phyloP scores from a whole-genome alignment of 2,329 filamentous ascomycete species.

The Monilinia vaccinii-corymbosi region DNA sequence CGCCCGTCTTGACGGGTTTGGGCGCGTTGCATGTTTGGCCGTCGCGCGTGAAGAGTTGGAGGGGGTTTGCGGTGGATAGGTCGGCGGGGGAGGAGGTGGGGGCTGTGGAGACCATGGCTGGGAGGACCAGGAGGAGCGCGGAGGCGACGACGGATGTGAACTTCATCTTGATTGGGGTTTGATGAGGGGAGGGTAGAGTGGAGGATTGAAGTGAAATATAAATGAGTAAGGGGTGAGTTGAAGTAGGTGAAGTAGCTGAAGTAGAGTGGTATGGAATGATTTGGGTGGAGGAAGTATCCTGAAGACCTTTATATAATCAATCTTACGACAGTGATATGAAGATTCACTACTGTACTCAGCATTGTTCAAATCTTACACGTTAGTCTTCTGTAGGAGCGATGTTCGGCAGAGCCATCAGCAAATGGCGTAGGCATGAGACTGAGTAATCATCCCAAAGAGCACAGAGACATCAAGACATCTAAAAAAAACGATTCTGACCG shows the following conservation, averaged over 20 bases:
- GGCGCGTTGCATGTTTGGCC: background rate
- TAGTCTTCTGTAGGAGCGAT: background rate
- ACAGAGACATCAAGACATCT: background rate
- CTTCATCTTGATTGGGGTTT: background rate
- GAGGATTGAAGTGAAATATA: background rate
- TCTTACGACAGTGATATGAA: background rate
- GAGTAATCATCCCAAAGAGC: background rate
- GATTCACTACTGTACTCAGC: background rate
- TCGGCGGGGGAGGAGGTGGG: background rate
- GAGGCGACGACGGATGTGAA: background rate
- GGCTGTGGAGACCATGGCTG: background rate
- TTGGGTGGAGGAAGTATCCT: background rate
- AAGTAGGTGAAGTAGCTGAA: background rate
- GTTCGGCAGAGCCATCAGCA: background rate
- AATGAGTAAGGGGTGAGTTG: background rate
- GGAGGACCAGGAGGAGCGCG: background rate
- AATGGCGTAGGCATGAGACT: background rate
- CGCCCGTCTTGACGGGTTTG: background rate
- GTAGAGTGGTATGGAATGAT: background rate
- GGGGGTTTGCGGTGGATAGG: background rate
- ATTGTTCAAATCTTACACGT: background rate
- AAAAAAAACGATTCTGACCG: background rate
- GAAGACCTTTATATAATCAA: background rate
- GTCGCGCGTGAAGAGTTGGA: background rate
- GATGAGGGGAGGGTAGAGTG: background rate